phyloP scores from a whole-genome alignment of 192 early-diverging fungal species.

The Spizellomyces punctatus region DNA sequence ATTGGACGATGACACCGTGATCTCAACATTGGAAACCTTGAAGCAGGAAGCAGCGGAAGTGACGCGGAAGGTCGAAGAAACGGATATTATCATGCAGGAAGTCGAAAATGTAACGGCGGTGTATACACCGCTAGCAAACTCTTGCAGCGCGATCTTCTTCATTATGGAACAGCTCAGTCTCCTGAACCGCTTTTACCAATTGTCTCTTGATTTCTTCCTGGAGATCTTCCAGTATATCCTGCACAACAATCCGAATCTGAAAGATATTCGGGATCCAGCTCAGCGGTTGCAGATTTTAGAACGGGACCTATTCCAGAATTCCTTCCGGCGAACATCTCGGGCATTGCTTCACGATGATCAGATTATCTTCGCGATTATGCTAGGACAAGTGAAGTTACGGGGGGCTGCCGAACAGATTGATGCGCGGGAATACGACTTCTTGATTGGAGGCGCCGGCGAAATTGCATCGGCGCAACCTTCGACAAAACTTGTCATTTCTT shows the following conservation, averaged over 20 bases:
- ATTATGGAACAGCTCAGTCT: conserved; percentile 91
- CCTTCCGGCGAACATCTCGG: conserved; percentile 77
- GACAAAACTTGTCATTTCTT: conserved; percentile 5
- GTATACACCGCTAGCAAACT: conserved; percentile 89
- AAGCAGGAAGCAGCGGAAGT: conserved; percentile 97
- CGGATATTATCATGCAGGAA: conserved; percentile 92
- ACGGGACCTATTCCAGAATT: conserved; percentile 80
- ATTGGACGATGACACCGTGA: conserved; percentile 94
- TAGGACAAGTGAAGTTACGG: conserved; percentile 85
- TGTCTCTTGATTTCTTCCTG: conserved; percentile 96
- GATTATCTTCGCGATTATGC: conserved; percentile 81
- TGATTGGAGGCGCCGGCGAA: conserved; percentile 64
- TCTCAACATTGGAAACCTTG: conserved; percentile 90
- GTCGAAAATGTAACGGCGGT: conserved; percentile 88
- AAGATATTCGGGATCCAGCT: conserved; percentile 57
- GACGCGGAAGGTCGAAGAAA: conserved; percentile 88
- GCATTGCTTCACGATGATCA: conserved; percentile 92
- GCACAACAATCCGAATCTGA: conserved; percentile 65
- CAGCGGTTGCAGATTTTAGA: conserved; percentile 75
- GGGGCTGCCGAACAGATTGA: conserved; percentile 57
- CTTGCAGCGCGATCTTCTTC: conserved; percentile 94
- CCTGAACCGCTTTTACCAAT: conserved; percentile 96
- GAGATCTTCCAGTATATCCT: conserved; percentile 88
- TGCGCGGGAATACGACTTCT: conserved; percentile 69
- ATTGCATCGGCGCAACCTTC: conserved; percentile 19